Percentiles rank a stretch among this genome's conserved stretches.
These are phyloP conservation scores for Cyberlindnera saturnus DNA, from an alignment of 805 yeast genomes.

Conservation along the genomic window DNA sequence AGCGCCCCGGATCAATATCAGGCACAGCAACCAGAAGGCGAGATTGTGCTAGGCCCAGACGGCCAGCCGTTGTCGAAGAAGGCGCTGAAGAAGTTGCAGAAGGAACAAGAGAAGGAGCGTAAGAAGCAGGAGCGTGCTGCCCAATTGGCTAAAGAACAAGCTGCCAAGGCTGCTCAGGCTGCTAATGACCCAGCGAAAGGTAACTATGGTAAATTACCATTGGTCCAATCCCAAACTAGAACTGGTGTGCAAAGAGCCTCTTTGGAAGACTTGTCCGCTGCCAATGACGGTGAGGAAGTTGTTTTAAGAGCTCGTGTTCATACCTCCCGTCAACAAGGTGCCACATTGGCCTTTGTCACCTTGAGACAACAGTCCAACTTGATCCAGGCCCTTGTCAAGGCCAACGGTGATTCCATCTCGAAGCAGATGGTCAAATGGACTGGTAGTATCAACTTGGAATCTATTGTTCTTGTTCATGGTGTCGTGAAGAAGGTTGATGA, in stretches of 20 bases:
- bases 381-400: slow-evolving; percentile 81
- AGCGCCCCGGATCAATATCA: slow-evolving; percentile 35
- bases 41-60: slow-evolving; percentile 51
- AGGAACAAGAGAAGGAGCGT: slow-evolving; percentile 85
- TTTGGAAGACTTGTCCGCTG: slow-evolving; percentile 50
- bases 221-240: slow-evolving; percentile 66
- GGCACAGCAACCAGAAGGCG: slow-evolving; percentile 30
- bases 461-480: slow-evolving; percentile 90
- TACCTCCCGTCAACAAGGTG: slow-evolving; percentile 91
- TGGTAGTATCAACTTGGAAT: slow-evolving; percentile 76
- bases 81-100: slow-evolving; percentile 90
- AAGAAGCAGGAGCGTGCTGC: slow-evolving; percentile 93
- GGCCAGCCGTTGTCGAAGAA: slow-evolving; percentile 85
- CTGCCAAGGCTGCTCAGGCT: slow-evolving; percentile 54
- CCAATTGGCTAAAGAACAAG: slow-evolving; percentile 79
- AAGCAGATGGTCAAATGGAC: slow-evolving; percentile 98
- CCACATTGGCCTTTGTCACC: slow-evolving; percentile 84
- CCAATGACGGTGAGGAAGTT: slow-evolving; percentile 68
- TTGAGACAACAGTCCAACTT: slow-evolving; percentile 84
- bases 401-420: slow-evolving; percentile 67
- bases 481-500: slow-evolving; percentile 77
- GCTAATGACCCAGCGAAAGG: slow-evolving; percentile 84
- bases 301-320: slow-evolving; percentile 92
- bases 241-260: slow-evolving; percentile 60
- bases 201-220: slow-evolving; percentile 84